These are phyloP conservation scores for Apiospora saccharicola DNA, from an alignment of 2,329 filamentous ascomycete genomes.

Conservation along the genomic window DNA sequence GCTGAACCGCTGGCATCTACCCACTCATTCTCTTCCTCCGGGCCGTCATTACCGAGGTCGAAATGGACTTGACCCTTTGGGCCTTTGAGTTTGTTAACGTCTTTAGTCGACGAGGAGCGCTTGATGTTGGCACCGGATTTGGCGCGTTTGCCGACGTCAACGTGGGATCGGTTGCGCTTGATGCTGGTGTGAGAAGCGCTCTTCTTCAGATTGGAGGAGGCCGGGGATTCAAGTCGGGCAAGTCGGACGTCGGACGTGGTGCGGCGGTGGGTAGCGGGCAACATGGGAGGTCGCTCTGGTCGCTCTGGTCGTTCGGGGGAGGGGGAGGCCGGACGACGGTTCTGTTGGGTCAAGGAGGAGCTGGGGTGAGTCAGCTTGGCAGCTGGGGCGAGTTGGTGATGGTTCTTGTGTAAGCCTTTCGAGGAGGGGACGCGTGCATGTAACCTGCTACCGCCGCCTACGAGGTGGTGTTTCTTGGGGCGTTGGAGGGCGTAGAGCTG, in stretches of 20 bases:
- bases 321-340: conserved; percentile 42
- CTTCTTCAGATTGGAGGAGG: conserved; percentile 55
- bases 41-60: conserved; percentile 62
- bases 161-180: conserved; percentile 68
- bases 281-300: conserved; percentile 49
- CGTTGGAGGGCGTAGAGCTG: conserved; percentile 35
- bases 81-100: conserved; percentile 52
- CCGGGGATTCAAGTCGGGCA: conserved; percentile 47
- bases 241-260: conserved; percentile 60
- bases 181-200: conserved; percentile 62
- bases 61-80: conserved; percentile 66
- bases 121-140: conserved; percentile 62
- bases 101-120: conserved; percentile 59
- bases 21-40: conserved; percentile 66
- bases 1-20: conserved; percentile 71
- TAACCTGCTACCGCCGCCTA: conserved; percentile 53
- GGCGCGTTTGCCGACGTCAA: conserved; percentile 60
- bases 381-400: conserved; percentile 36
- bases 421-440: conserved; percentile 61
- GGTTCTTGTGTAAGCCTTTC: conserved; percentile 57
- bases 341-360: conserved; percentile 24
- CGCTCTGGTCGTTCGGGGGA: conserved; percentile 49
- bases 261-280: conserved; percentile 52
- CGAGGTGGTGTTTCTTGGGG: conserved; percentile 49
- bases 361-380: conserved; percentile 23